Evolutionary conservation across 2,329 filamentous ascomycete species (phyloP), one percentile per base, ranked within the genome.

Genomic region (Aspergillus brasiliensis): DNA sequence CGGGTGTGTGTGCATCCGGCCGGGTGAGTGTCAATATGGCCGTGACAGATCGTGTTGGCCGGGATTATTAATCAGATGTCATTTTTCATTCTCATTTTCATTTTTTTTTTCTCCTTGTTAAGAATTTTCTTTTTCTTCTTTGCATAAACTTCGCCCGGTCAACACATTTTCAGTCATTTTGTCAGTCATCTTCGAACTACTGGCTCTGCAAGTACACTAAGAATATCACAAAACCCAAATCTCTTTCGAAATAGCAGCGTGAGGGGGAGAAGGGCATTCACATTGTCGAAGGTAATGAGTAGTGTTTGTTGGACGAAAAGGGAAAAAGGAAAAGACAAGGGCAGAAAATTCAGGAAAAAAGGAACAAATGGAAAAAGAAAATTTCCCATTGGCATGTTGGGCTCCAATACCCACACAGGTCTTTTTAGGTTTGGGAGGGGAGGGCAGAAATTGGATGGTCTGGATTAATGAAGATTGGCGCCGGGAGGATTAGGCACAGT

Each of bases 381-480:
- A 49, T 56, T 21, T 40, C 37, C 57, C 59, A 62, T 58, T 59
- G 57, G 57, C 46, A 62, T 60, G 13, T 47, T 23, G 25, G 48
- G 38, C 31, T 57, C 46, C 54, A 40, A 59, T 59, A 44, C 23
- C 61, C 52, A 56, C 56, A 44, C 31, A 31, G 40, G 55, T 58
- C 27, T 27, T 51, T 64, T 65, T 61, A 59, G 57, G 62, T 64
- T 64, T 59, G 59, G 38, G 37, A 51, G 34, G 38, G 44, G 37
- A 58, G 47, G 54, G 42, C 31, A 56, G 47, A 46, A 48, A 42
- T 46, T 60, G 59, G 64, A 63, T 60, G 61, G 62, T 55, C 52
- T 65, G 61, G 62, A 65, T 63, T 60, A 59, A 64, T 61, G 60
- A 66, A 67, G 59, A 64, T 64, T 67, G 62, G 61, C 61, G 57